Conservation (phyloP, 192 early-diverging fungal genomes). For the Radiomyces spectabilis region DNA sequence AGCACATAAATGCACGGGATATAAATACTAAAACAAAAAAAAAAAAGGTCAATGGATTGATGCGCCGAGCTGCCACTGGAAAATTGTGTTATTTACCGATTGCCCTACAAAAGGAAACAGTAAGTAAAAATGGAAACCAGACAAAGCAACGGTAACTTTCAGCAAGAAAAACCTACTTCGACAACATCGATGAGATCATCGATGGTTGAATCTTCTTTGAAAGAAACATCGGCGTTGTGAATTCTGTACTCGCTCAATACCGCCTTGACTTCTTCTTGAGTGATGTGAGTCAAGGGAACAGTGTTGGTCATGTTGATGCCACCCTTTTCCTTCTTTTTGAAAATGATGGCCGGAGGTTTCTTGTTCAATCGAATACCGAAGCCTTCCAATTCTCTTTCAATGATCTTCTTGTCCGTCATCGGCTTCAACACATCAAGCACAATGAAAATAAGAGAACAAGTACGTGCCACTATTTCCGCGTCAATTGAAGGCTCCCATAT, state of each 20-base stretch:
- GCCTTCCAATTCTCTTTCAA: conserved; percentile 95
- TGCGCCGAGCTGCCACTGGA: too few relatives aligned
- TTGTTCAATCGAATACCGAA: conserved; percentile 98
- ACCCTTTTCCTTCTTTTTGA: conserved; percentile 98
- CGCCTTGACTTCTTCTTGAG: conserved; percentile 87
- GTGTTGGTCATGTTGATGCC: conserved; percentile 94
- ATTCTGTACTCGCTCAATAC: conserved; percentile 93
- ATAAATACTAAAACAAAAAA: conserved; percentile 63
- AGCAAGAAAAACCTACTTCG: conserved; percentile 59
- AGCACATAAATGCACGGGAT: conserved; percentile 93
- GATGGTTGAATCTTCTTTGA: conserved; percentile 88
- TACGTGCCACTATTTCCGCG: conserved; percentile 96
- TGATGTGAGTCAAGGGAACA: conserved; percentile 81
- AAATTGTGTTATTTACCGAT: conserved; percentile 27
- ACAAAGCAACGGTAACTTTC: too few relatives aligned
- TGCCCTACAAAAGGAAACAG: conserved; percentile 8
- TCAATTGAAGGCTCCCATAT: too few relatives aligned
- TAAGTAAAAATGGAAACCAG: not conserved
- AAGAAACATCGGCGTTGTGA: conserved; percentile 91
- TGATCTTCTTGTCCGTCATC: conserved; percentile 86
- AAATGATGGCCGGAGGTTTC: conserved; percentile 88
- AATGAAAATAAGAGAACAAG: conserved; percentile 94
- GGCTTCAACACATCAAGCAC: conserved; percentile 97
- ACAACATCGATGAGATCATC: conserved; percentile 98
- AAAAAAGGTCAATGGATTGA: not conserved